A percentile compares a stretch with the other conserved stretches of the same genome.
Evolutionary conservation across 495 filamentous ascomycete genomes (phyloP).

Genomic region (Neurospora discreta): DNA sequence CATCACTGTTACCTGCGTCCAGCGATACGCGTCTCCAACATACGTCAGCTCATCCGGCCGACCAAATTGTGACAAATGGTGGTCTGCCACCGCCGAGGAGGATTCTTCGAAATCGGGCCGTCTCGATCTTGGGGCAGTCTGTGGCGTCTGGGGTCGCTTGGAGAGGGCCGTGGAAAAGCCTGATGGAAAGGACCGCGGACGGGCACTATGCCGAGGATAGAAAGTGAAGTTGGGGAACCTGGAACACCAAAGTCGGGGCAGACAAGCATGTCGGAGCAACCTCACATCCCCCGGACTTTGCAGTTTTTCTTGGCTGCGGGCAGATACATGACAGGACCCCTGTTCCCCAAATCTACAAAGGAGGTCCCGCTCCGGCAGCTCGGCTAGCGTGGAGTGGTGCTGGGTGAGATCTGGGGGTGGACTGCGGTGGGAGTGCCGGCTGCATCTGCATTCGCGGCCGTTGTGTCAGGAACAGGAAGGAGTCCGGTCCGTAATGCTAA

Average conservation of each 20-base stretch:
- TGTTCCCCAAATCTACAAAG: neutral
- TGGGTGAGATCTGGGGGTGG: neutral
- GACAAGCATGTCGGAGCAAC: neutral
- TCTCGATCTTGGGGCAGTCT: neutral
- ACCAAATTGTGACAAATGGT: neutral
- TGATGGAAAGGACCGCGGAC: neutral
- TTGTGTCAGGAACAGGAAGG: neutral
- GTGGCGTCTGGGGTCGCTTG: neutral
- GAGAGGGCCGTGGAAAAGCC: neutral
- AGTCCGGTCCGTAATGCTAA: neutral
- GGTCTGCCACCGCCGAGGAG: neutral
- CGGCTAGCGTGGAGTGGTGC: neutral
- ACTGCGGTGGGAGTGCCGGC: neutral
- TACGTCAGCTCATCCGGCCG: neutral
- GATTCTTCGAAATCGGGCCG: neutral
- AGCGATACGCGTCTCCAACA: neutral
- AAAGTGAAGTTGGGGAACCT: neutral
- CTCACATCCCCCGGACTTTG: neutral
- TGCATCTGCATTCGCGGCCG: neutral
- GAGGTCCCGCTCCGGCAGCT: neutral
- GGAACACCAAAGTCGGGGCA: neutral
- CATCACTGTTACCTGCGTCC: neutral
- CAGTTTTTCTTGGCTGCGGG: neutral
- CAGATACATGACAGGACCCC: neutral
- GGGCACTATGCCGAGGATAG: neutral